Evolutionary conservation across 805 yeast genomes (phyloP).

Genomic region (Yamadazyma laniorum): DNA sequence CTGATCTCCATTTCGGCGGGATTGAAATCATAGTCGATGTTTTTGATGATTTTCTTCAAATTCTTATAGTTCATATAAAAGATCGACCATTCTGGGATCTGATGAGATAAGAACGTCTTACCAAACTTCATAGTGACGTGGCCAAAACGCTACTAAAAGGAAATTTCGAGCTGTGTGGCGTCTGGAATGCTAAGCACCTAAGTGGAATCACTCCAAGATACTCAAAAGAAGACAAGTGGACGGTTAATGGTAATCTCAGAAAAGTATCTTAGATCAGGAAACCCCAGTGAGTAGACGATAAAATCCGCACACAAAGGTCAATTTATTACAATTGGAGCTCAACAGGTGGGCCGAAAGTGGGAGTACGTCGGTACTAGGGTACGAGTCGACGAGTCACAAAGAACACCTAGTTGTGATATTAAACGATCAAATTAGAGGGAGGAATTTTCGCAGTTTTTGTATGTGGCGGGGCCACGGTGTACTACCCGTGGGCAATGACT

Average conservation of each 20-base stretch:
- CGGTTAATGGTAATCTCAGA: too few relatives aligned
- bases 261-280: too few relatives aligned
- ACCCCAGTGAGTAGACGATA: too few relatives aligned
- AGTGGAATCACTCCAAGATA: too few relatives aligned
- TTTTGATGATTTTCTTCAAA: slow-evolving; percentile 76
- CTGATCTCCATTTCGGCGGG: slow-evolving; percentile 21
- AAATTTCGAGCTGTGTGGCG: too few relatives aligned
- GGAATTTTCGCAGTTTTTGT: background rate
- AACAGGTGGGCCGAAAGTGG: too few relatives aligned
- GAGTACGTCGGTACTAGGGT: background rate
- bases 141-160: too few relatives aligned
- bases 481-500: too few relatives aligned
- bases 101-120: slow-evolving; percentile 74
- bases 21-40: slow-evolving; percentile 46
- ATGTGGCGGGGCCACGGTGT: background rate
- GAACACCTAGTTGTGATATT: background rate
- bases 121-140: slow-evolving; percentile 73
- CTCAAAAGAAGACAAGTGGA: too few relatives aligned
- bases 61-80: slow-evolving; percentile 83
- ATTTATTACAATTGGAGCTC: too few relatives aligned
- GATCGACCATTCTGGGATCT: slow-evolving; percentile 90
- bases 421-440: background rate
- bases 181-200: too few relatives aligned
- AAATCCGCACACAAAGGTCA: too few relatives aligned
- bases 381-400: background rate